Percentiles rank a stretch among this genome's conserved stretches.
These are phyloP conservation scores for Thelephora terrestris DNA, from an alignment of 1,284 basidiomycete species.

Conservation along the genomic window DNA sequence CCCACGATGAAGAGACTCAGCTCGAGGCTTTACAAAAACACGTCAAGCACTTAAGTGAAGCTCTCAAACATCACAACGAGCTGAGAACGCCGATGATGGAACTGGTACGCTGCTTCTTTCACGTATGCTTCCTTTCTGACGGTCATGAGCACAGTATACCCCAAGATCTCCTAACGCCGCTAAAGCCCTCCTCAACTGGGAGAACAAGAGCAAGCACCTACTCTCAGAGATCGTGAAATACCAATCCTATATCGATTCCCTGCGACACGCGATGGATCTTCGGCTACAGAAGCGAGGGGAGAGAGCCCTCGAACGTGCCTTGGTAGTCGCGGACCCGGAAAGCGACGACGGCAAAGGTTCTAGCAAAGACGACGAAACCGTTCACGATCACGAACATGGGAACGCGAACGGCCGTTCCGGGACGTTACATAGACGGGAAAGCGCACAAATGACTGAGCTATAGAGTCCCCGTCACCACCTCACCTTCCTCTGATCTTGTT, in stretches of 20 bases:
- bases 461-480: too few species aligned
- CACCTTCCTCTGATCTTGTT: too few species aligned
- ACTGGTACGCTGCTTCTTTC: constrained; percentile 44
- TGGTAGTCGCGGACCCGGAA: constrained; percentile 30
- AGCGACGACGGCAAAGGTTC: constrained; percentile 36
- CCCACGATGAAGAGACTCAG: constrained; percentile 88
- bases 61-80: constrained; percentile 78
- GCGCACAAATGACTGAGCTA: too few species aligned
- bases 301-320: constrained; percentile 71
- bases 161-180: constrained; percentile 62
- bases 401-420: too few species aligned
- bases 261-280: constrained; percentile 71
- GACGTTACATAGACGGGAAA: too few species aligned
- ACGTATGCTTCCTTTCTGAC: constrained; percentile 2
- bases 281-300: constrained; percentile 81
- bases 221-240: constrained; percentile 93
- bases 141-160: constrained; percentile 50
- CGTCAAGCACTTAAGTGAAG: constrained; percentile 64
- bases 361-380: constrained; percentile 35
- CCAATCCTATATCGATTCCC: constrained; percentile 87
- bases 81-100: constrained; percentile 76
- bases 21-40: constrained; percentile 80
- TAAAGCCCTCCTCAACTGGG: constrained; percentile 87
- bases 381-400: constrained; percentile 41
- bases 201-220: constrained; percentile 81